Conservation (phyloP, 108 stramenopile species). For the Fragilariopsis cylindrus region DNA sequence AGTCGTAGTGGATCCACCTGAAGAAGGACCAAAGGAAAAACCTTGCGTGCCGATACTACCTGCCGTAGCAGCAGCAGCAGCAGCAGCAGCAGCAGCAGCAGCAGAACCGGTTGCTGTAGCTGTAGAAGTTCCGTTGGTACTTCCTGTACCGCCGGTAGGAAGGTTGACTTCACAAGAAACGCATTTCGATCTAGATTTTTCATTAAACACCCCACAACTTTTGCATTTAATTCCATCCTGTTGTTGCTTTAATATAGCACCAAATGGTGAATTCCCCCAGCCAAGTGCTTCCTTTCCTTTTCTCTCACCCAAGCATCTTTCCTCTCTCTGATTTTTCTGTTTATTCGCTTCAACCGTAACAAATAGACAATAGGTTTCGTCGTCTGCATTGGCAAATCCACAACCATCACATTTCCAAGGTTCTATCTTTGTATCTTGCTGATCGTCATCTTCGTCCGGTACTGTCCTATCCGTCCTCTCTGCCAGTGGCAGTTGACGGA, state of each 20-base stretch:
- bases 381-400: constrained; percentile 6
- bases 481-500: neutral
- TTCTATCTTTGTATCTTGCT: neutral
- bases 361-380: constrained; percentile 10
- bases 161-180: constrained; percentile 22
- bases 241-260: neutral
- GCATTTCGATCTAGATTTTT: constrained; percentile 11
- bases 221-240: constrained; percentile 19
- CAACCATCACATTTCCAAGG: constrained; percentile 10
- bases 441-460: neutral
- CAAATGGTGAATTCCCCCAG: constrained; percentile 28
- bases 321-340: neutral
- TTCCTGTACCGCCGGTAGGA: constrained; percentile 4
- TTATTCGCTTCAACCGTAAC: neutral
- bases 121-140: neutral
- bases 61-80: too few species aligned
- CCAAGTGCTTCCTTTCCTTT: neutral
- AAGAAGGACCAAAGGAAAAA: constrained; percentile 6
- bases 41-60: constrained; percentile 1
- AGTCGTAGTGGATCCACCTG: neutral
- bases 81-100: too few species aligned
- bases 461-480: constrained; percentile 3
- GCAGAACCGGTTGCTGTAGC: neutral
- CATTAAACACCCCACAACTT: constrained; percentile 11
- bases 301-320: neutral